phyloP scores from a whole-genome alignment of 352 stramenopile species.

The Globisporangium iwayamae region DNA sequence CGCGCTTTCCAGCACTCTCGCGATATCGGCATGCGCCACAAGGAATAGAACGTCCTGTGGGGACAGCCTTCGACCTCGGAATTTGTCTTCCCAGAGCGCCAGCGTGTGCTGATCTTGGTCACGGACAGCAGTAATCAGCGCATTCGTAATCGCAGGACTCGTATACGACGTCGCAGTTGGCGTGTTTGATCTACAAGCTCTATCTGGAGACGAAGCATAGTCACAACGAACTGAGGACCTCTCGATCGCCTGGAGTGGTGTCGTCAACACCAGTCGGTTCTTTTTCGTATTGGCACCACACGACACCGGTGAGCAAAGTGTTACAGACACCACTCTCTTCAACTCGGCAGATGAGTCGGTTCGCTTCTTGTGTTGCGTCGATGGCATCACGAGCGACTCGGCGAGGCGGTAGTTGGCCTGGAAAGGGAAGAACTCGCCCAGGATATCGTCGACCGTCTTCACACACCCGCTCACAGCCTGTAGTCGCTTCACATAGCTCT shows the following conservation, averaged over 20 bases:
- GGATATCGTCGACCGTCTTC: conserved; percentile 29
- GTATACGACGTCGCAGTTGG: not conserved
- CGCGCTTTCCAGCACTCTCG: conserved; percentile 36
- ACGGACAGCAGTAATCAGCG: not conserved
- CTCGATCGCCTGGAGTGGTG: conserved; percentile 7
- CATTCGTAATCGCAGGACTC: not conserved
- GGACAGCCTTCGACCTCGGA: conserved; percentile 28
- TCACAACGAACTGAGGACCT: not conserved
- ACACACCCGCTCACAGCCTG: conserved; percentile 17
- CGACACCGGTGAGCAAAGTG: not conserved
- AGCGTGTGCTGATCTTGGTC: conserved; percentile 20
- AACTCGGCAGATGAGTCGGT: not conserved
- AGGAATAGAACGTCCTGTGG: conserved; percentile 46
- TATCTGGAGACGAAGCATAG: not conserved
- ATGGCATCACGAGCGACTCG: conserved; percentile 3
- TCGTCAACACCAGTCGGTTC: conserved; percentile 9
- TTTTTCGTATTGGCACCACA: conserved; percentile 8
- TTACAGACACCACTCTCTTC: not conserved
- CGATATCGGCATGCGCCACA: conserved; percentile 34
- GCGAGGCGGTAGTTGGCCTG: conserved; percentile 27
- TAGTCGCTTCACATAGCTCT: conserved; percentile 20
- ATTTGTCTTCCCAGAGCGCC: conserved; percentile 61
- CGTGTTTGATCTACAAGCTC: no score
- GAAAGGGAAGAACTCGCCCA: conserved; percentile 31
- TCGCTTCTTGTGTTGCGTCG: not conserved